phyloP scores from a whole-genome alignment of 2,329 filamentous ascomycete genomes.

The Beauveria sp. region DNA sequence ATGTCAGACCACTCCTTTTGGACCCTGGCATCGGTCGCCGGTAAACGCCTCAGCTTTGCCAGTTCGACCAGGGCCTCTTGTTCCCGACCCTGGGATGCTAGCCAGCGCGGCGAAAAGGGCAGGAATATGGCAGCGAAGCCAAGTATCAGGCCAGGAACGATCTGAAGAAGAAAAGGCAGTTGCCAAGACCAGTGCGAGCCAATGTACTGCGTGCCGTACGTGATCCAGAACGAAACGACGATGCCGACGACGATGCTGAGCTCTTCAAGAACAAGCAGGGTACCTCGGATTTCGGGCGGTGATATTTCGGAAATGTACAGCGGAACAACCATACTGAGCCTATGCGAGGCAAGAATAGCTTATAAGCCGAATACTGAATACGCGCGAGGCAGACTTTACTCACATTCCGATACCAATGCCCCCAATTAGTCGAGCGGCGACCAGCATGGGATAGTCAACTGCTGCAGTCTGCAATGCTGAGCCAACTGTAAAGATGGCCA shows the following conservation, averaged over 20 bases:
- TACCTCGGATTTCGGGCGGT: constrained; percentile 39
- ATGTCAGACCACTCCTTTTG: constrained; percentile 20
- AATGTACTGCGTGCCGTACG: constrained; percentile 22
- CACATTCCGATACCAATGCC: constrained; percentile 35
- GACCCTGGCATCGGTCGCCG: constrained; percentile 16
- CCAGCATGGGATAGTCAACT: constrained; percentile 32
- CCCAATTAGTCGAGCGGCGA: constrained; percentile 25
- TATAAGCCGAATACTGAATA: not conserved
- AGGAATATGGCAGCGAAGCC: constrained; percentile 19
- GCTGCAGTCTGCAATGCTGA: constrained; percentile 35
- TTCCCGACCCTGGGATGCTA: constrained; percentile 19
- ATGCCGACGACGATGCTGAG: constrained; percentile 25
- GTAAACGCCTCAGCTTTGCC: constrained; percentile 18
- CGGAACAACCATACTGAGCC: constrained; percentile 20
- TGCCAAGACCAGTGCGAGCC: constrained; percentile 21
- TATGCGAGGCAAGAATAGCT: not conserved
- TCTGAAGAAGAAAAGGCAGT: constrained; percentile 23
- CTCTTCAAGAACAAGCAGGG: constrained; percentile 35
- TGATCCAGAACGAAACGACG: constrained; percentile 25
- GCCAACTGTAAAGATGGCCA: constrained; percentile 25
- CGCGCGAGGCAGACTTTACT: not conserved
- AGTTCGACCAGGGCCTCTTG: constrained; percentile 18
- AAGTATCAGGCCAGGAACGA: constrained; percentile 19
- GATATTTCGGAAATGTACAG: constrained; percentile 40
- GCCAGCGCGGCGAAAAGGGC: constrained; percentile 22